phyloP scores from a whole-genome alignment of 139 green algal species.

The Closterium sp. region DNA sequence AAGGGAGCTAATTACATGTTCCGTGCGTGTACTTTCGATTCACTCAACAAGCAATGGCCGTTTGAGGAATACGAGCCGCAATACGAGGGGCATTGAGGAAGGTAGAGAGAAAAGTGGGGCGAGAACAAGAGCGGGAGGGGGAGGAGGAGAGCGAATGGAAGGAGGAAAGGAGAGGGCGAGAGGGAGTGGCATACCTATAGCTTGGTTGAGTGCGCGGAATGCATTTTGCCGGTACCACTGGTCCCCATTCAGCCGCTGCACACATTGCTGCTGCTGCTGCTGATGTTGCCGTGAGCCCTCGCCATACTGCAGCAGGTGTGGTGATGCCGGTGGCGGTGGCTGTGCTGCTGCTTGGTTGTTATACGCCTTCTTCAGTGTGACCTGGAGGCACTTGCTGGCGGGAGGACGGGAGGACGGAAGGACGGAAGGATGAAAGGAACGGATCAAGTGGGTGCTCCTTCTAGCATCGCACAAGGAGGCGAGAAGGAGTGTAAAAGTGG shows the following conservation, averaged over 20 bases:
- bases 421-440: neutral
- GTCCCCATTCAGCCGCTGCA: conserved; percentile 62
- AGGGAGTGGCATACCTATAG: conserved; percentile 28
- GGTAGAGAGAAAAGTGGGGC: too few species aligned
- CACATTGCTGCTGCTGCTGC: neutral
- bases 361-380: conserved; percentile 78
- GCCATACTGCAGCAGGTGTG: too few species aligned
- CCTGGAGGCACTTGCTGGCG: conserved; percentile 52
- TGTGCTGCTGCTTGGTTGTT: conserved; percentile 53
- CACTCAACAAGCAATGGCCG: too few species aligned
- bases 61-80: too few species aligned
- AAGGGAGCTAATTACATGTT: too few species aligned
- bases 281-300: too few species aligned
- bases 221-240: conserved; percentile 93
- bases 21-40: too few species aligned
- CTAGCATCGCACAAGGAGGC: too few species aligned
- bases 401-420: neutral
- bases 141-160: neutral
- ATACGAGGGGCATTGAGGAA: too few species aligned
- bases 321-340: neutral
- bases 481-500: too few species aligned
- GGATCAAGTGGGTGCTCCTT: too few species aligned
- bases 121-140: too few species aligned
- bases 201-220: conserved; percentile 90
- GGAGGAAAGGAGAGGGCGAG: conserved; percentile 12